Evolutionary conservation across 2,329 filamentous ascomycete genomes (phyloP), one percentile per base, ranked within the genome.

Genomic region (Tricladium varicosporioides): DNA sequence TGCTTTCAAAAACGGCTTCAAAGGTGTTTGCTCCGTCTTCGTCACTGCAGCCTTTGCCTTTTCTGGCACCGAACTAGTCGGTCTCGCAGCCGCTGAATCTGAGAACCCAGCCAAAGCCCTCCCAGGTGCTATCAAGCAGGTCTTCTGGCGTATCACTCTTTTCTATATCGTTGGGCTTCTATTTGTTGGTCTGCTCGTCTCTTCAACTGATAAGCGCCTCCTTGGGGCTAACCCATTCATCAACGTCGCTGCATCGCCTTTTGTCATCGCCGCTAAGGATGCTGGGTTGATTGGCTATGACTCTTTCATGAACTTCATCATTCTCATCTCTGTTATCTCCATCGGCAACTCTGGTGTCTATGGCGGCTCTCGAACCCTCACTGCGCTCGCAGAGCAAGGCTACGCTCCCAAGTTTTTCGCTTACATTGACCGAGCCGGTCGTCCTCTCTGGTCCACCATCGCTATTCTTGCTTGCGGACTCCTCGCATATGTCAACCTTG

Each of bases 261-360:
- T 97, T 71, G 92, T 96, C 65, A 94, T 97, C 67, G 90, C 92
- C 62, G 95, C 96, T 65, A 80, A 88, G 63, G 87, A 91, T 61
- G 91, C 91, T 2, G 87, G 89, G n/a, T 94, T 96, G 65, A 75
- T 82, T 48, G 87, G 87, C 1, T 82, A 96, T 2, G 90, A 91
- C 2, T 91, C 87, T 0, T 83, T 96, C 59, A 94, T 96, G 88
- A 97, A 97, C 73, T 86, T 85, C 40, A 90, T 97, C 62, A 96
- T 97, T 71, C 85, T 96, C 70, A 84, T 96, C 60, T 89, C 92
- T 22, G 91, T 96, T 27, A 77, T 96, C 32, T 94, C 91, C 0
- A 92, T 96, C 60, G 91, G 91, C 57, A 96, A 96, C 74, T 93
- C 90, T 11, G 87, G 91, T 63, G 88, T 97, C 59, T 97, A 96